Percentiles rank a stretch among this genome's conserved stretches.
phyloP scores from a whole-genome alignment of 768 basidiomycete species.

The Crepidotus variabilis region DNA sequence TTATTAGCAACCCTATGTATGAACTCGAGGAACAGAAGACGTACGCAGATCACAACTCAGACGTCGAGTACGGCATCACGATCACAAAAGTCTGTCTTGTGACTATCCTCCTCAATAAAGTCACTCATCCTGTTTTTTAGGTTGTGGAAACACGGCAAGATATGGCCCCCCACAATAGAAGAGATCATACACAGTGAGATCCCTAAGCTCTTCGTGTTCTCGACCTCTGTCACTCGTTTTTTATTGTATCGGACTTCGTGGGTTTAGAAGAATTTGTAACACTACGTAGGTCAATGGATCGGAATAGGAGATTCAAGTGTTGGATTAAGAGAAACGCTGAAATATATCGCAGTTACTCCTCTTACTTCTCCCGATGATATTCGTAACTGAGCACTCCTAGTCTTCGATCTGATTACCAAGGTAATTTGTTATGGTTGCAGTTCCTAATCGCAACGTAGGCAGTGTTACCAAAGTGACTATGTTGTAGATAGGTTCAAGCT shows the following conservation, averaged over 20 bases:
- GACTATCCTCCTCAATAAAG: neutral
- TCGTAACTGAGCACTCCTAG: no score
- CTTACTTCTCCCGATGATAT: no score
- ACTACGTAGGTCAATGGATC: neutral
- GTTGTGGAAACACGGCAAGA: slow-evolving; percentile 34
- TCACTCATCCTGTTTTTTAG: slow-evolving; percentile 13
- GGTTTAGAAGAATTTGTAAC: neutral
- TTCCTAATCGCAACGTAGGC: no score
- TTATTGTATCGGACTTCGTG: neutral
- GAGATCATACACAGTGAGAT: slow-evolving; percentile 12
- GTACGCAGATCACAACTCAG: slow-evolving; percentile 13
- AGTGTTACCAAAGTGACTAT: no score
- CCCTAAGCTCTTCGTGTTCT: neutral
- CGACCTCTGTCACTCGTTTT: neutral
- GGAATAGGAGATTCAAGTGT: neutral
- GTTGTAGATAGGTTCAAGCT: no score
- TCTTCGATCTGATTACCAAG: no score
- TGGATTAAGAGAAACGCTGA: no score
- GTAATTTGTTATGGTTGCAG: no score
- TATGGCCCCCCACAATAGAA: slow-evolving; percentile 11
- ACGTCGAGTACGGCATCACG: slow-evolving; percentile 33
- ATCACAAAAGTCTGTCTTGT: slow-evolving; percentile 30
- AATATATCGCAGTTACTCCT: no score
- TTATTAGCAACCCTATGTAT: slow-evolving; percentile 21
- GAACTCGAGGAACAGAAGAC: slow-evolving; percentile 27